Conservation (phyloP, 148 eudicot species). For the Rhododendron ovatum region DNA sequence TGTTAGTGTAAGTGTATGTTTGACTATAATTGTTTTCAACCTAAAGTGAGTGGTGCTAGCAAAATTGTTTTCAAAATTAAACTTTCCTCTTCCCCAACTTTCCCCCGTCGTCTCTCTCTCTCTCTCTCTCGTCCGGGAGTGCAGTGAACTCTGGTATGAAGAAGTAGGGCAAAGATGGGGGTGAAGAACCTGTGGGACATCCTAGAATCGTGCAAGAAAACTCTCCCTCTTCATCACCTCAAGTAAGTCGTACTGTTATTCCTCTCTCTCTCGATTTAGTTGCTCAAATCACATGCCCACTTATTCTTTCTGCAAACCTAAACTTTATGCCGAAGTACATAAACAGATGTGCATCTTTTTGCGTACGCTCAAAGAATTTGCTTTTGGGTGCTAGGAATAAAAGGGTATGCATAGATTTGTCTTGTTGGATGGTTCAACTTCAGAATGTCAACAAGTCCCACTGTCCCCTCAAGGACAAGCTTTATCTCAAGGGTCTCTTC, state of each 20-base stretch:
- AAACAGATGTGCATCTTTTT: background rate
- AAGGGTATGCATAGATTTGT: constrained; percentile 91
- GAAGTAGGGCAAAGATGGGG: constrained; percentile 43
- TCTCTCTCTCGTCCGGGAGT: background rate
- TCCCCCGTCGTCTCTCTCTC: background rate
- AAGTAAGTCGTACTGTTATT: constrained; percentile 42
- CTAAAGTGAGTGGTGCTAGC: no score
- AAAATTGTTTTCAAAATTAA: background rate
- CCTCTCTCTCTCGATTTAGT: background rate
- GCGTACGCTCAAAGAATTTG: background rate
- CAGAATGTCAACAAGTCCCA: constrained; percentile 60
- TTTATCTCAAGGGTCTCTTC: constrained; percentile 77
- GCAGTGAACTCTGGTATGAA: background rate
- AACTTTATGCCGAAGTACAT: background rate
- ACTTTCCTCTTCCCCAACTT: background rate
- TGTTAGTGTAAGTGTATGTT: no score
- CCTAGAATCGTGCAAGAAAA: constrained; percentile 88
- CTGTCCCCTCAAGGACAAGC: constrained; percentile 67
- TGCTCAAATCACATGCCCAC: background rate
- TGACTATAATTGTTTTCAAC: no score
- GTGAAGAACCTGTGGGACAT: constrained; percentile 91
- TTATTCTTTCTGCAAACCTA: background rate
- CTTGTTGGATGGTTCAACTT: constrained; percentile 98
- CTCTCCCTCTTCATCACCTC: constrained; percentile 88
- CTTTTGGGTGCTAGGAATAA: constrained; percentile 57